phyloP scores from a whole-genome alignment of 495 filamentous ascomycete genomes.

The Glarea lozoyensis region DNA sequence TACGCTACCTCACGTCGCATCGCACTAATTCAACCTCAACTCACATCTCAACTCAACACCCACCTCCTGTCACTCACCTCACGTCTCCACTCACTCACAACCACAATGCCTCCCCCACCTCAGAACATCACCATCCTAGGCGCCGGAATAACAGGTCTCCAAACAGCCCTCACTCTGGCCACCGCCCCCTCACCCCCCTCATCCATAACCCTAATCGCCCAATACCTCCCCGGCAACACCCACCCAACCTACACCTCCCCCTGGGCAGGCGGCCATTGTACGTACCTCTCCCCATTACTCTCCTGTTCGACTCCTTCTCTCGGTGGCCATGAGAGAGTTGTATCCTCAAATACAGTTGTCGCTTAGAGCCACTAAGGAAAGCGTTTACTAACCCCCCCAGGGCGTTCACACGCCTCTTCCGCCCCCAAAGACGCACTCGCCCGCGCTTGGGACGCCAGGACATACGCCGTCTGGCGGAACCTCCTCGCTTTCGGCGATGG shows the following conservation, averaged over 20 bases:
- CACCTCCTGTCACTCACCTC: no score
- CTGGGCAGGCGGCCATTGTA: background rate
- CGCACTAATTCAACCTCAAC: background rate
- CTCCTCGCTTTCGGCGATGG: slow-evolving; percentile 9
- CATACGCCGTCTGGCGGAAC: slow-evolving; percentile 36
- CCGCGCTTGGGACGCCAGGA: slow-evolving; percentile 34
- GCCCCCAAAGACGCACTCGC: slow-evolving; percentile 1
- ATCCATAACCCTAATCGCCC: slow-evolving; percentile 30
- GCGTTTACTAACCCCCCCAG: background rate
- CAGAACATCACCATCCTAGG: slow-evolving; percentile 19
- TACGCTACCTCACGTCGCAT: no score
- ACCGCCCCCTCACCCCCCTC: slow-evolving; percentile 19
- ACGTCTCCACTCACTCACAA: no score
- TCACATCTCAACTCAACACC: background rate
- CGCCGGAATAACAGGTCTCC: slow-evolving; percentile 34
- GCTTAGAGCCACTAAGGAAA: background rate
- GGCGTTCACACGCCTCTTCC: slow-evolving; percentile 7
- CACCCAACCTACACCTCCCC: slow-evolving; percentile 12
- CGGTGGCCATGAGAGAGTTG: no score
- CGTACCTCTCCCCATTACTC: background rate
- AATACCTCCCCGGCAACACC: slow-evolving; percentile 24
- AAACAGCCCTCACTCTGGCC: slow-evolving; percentile 30
- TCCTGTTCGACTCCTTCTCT: background rate
- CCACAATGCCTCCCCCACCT: no score
- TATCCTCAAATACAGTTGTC: no score